Base-by-base conservation (phyloP, 2,329 filamentous ascomycete genomes). In the Mycosphaerella sp. region DNA sequence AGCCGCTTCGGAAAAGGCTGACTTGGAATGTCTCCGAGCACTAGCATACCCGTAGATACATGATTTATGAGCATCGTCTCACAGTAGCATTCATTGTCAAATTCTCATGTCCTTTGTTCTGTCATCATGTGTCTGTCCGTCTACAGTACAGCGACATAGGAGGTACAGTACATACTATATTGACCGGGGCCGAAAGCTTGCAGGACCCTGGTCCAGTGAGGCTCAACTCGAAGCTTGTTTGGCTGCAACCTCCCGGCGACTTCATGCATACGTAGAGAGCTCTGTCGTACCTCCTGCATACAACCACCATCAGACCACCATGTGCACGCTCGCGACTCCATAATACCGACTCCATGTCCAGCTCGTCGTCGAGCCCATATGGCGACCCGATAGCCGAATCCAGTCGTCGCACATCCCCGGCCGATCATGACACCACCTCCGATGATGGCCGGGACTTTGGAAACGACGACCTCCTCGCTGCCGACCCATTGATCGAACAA, bases 391-490 rank as follows among this genome's bases (percentile, higher is more conserved):
- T 67, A 61, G 70, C 72, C 65, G 65, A 74, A 39, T 74, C 73
- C 44, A 76, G 74, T 62, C 72, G 73, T 63, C 72, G 73, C 57
- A 62, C 60, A 52, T 69, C 69, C 48, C 67, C 67, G 42, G 66
- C 49, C 42, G 48, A 58, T n/a, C 66, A 71, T 51, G 69, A 58
- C 55, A 64, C 32, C 48, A 51, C 31, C 3, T 66, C 63, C 42
- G 62, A 65, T 47, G 67, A 69, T 61, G 66, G 64, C 42, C 62
- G 66, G 53, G 65, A 66, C 41, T 49, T 65, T 34, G 77, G 80
- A 67, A 74, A 82, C 58, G 74, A 78, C 61, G 72, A 77, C 57
- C 67, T 70, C 31, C 64, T 76, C 53, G 59, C 34, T 11, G 34
- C 61, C 10, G 62, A 63, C 4, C 26, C 26, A 29, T 29, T 29